Base-by-base conservation (phyloP, 257 asterid genomes). In the Solanum clarkiae region DNA sequence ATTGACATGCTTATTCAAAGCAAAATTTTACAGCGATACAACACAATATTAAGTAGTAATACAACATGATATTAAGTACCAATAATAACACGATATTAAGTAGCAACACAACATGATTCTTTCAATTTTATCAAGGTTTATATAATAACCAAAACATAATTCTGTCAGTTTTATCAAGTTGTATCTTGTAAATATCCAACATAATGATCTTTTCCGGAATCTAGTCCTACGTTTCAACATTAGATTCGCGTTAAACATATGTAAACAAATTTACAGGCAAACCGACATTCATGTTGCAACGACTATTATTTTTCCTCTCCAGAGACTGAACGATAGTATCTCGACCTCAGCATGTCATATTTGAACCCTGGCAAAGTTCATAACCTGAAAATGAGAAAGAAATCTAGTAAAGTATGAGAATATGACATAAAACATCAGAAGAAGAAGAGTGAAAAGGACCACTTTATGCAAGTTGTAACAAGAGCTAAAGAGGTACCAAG, bases 341-440 rank as follows among this genome's bases (percentile, higher is more conserved):
- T 86, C 89, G 62, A 86, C 93, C 90, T 89, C 93, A 88, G 87
- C 90, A 87, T 90, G 86, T 88, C 92, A 87, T 92, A 88, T 90
- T 85, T 88, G 93, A 86, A 86, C 88, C 53, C 54, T 74, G n/a
- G 57, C 80, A 79, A 84, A 77, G 49, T 71, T 36, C 44, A 84
- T 54, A 79, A 86, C 90, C 93, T 90, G 91, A 53, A 57, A 81
- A 84, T 69, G 32, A 36, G 59, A 69, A 87, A 74, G 45, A 26
- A 16, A 62, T 42, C 79, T 59, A 10, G 44, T 45, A 17, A 29
- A 44, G 22, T 22, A 22, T n/a, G 44, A 26, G 32, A 75, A 45
- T n/a, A 36, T 66, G 20, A 65, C 36, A 32, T 32, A 32, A 32
- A 32, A 32, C 36, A 32, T 32, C 36, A 32, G 36, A 32, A 32